Conservation (phyloP, 441 rosid species). For the Manihot esculenta region DNA sequence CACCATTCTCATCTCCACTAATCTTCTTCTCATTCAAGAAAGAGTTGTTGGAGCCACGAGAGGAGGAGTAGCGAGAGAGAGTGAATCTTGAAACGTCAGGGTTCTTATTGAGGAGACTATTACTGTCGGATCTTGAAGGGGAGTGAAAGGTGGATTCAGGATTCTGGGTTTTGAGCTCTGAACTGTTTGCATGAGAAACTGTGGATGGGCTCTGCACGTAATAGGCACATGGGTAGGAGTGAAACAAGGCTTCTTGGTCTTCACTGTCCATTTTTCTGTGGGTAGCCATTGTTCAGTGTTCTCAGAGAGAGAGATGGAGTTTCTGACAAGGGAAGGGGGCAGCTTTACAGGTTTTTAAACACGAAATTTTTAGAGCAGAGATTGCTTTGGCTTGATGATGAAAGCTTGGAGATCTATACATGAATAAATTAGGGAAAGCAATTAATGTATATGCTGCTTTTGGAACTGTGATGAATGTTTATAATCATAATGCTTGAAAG, state of each 20-base stretch:
- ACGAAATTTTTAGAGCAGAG: background rate
- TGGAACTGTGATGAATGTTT: slow-evolving; percentile 13
- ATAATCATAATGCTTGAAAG: slow-evolving; percentile 5
- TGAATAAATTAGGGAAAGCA: background rate
- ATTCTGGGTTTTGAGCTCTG: slow-evolving; percentile 26
- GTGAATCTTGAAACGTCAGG: slow-evolving; percentile 29
- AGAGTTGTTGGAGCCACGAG: slow-evolving; percentile 54
- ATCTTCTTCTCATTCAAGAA: slow-evolving; percentile 39
- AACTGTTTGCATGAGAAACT: slow-evolving; percentile 46
- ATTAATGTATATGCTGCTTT: background rate
- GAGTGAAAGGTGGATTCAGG: slow-evolving; percentile 36
- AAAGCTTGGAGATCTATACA: background rate
- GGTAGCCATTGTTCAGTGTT: slow-evolving; percentile 10
- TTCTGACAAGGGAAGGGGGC: background rate
- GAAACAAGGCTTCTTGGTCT: slow-evolving; percentile 45
- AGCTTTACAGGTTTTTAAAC: slow-evolving; percentile 12
- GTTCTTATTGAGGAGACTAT: slow-evolving; percentile 27
- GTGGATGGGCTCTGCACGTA: slow-evolving; percentile 83
- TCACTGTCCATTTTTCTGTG: slow-evolving; percentile 39
- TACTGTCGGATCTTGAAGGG: slow-evolving; percentile 38
- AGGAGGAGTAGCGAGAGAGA: slow-evolving; percentile 51
- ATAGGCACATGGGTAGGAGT: slow-evolving; percentile 47
- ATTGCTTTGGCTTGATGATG: background rate
- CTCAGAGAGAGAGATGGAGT: background rate
- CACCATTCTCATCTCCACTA: slow-evolving; percentile 10